Conservation (phyloP, 75 land plant species). For the Pseudotsuga menziesii region DNA sequence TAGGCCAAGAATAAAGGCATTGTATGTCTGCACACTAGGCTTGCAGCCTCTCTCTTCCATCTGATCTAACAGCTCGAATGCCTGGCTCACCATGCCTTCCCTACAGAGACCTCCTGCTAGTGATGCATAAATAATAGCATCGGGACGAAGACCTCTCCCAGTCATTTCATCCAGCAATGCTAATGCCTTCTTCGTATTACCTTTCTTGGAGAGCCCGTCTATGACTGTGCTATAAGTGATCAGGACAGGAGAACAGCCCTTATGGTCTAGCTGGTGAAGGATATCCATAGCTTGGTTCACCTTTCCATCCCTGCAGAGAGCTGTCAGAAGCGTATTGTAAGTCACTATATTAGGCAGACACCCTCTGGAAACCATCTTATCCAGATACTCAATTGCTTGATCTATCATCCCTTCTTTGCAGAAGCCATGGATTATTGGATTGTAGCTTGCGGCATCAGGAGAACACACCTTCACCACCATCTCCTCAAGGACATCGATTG, state of each 20-base stretch:
- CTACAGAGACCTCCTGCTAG: slow-evolving; percentile 46
- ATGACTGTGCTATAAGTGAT: slow-evolving; percentile 36
- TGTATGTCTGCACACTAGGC: slow-evolving; percentile 17
- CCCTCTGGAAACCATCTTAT: slow-evolving; percentile 37
- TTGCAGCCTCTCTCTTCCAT: slow-evolving; percentile 17
- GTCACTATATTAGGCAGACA: slow-evolving; percentile 47
- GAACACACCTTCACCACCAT: not conserved
- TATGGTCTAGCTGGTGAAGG: slow-evolving; percentile 32
- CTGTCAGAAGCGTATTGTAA: slow-evolving; percentile 41
- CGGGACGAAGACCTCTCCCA: slow-evolving; percentile 40
- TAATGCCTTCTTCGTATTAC: slow-evolving; percentile 48
- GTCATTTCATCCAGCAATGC: slow-evolving; percentile 52
- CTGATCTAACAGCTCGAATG: slow-evolving; percentile 31
- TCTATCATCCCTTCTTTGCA: slow-evolving; percentile 45
- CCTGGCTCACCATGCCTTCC: slow-evolving; percentile 29
- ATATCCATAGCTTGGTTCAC: slow-evolving; percentile 46
- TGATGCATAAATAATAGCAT: slow-evolving; percentile 36
- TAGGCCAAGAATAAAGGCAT: slow-evolving; percentile 22
- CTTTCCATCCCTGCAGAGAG: slow-evolving; percentile 51
- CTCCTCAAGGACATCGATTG: slow-evolving; percentile 27
- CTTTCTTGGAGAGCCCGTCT: slow-evolving; percentile 44
- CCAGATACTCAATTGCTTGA: slow-evolving; percentile 30
- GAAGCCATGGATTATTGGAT: slow-evolving; percentile 37
- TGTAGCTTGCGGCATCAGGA: slow-evolving; percentile 38
- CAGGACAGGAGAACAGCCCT: slow-evolving; percentile 21